Evolutionary conservation across 208 protist species (phyloP).

Genomic region (Strigomonas culicis): DNA sequence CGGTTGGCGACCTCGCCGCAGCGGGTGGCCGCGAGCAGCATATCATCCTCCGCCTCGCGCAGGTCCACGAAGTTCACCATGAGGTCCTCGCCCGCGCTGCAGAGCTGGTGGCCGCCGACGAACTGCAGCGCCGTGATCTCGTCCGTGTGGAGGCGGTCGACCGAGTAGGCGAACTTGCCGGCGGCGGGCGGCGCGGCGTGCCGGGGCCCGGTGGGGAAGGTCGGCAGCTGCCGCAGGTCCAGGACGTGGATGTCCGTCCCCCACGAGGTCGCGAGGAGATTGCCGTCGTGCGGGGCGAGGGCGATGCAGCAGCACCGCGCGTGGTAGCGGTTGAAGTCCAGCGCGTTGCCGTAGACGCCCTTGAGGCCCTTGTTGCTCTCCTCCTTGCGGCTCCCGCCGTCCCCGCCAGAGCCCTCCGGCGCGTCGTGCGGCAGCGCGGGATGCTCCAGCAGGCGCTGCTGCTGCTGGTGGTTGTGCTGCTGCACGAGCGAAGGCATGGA

Average conservation of each 20-base stretch:
- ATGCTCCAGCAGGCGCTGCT: too few relatives aligned
- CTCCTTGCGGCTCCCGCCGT: constrained; percentile 42
- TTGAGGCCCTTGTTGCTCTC: constrained; percentile 8
- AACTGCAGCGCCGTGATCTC: constrained; percentile 81
- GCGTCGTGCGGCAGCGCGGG: not conserved
- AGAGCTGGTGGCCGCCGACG: constrained; percentile 50
- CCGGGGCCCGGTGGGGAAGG: too few relatives aligned
- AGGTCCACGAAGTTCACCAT: constrained; percentile 83
- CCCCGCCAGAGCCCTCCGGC: constrained; percentile 58
- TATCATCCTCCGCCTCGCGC: constrained; percentile 65
- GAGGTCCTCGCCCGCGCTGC: constrained; percentile 81
- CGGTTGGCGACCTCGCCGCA: constrained; percentile 73
- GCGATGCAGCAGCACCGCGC: too few relatives aligned
- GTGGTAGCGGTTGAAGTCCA: constrained; percentile 54
- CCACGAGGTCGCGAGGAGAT: not conserved
- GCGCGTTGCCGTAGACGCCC: constrained; percentile 32
- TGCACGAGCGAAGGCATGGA: too few relatives aligned
- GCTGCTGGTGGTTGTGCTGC: too few relatives aligned
- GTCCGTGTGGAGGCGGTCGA: constrained; percentile 73
- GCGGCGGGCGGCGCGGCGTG: constrained; percentile 14
- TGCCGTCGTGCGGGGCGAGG: not conserved
- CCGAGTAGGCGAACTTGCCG: constrained; percentile 15
- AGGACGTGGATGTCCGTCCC: constrained; percentile 47
- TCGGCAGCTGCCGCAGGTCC: too few relatives aligned
- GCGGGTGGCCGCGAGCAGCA: constrained; percentile 63